A percentile compares a stretch with the other conserved stretches of the same genome.
phyloP scores from a whole-genome alignment of 2,329 filamentous ascomycete genomes.

The Apiospora aurea region DNA sequence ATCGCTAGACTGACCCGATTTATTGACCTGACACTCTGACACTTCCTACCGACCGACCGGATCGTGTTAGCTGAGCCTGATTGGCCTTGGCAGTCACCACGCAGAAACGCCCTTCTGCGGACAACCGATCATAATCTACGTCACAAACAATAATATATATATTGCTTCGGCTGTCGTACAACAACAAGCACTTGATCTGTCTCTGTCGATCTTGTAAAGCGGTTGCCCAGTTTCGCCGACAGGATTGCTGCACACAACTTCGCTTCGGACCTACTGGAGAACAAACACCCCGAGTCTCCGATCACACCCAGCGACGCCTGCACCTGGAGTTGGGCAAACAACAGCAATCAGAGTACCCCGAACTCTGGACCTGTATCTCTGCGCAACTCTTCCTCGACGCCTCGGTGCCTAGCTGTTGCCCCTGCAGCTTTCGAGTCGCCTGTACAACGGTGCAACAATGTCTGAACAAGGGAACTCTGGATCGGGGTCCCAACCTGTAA shows the following conservation, averaged over 20 bases:
- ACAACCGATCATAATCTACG: conserved; percentile 18
- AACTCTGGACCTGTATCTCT: background rate
- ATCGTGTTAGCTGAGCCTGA: conserved; percentile 20
- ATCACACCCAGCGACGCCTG: background rate
- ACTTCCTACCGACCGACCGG: conserved; percentile 19
- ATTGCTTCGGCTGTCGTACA: conserved; percentile 16
- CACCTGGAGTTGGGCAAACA: background rate
- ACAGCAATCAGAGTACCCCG: background rate
- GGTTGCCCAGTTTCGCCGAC: background rate
- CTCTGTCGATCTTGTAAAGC: background rate
- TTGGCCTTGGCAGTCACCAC: conserved; percentile 15
- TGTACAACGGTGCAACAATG: conserved; percentile 33
- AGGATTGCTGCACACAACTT: conserved; percentile 7
- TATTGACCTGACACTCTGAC: conserved; percentile 14
- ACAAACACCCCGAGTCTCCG: conserved; percentile 12
- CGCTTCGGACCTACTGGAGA: background rate
- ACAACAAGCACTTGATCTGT: conserved; percentile 15
- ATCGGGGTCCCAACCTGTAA: conserved; percentile 40
- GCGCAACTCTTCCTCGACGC: conserved; percentile 12
- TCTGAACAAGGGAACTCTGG: conserved; percentile 39
- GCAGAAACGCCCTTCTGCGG: conserved; percentile 5
- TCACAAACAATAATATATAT: conserved; percentile 19
- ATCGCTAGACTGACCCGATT: background rate
- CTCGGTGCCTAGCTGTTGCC: conserved; percentile 27
- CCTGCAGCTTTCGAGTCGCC: conserved; percentile 30